These are phyloP conservation scores for Camptophora hylomeconis DNA, from an alignment of 2,329 filamentous ascomycete genomes.

Conservation along the genomic window DNA sequence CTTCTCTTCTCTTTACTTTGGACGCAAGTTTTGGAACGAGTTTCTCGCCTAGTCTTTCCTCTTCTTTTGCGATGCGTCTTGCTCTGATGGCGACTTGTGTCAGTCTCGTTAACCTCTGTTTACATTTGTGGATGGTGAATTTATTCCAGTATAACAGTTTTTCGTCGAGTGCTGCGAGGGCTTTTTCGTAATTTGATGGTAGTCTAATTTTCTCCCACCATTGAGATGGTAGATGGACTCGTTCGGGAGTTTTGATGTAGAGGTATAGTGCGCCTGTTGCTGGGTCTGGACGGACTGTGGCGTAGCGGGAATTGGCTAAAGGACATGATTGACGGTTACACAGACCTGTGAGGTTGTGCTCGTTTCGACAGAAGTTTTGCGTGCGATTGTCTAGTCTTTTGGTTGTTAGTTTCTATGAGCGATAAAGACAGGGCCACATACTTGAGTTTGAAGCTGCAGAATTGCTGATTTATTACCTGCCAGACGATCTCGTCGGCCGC, in stretches of 20 bases:
- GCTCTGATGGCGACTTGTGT: constrained; percentile 77
- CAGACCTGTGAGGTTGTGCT: constrained; percentile 73
- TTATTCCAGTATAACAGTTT: constrained; percentile 88
- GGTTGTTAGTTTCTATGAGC: constrained; percentile 6
- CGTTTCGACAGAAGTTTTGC: constrained; percentile 91
- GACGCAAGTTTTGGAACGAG: constrained; percentile 81
- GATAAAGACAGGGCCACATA: constrained; percentile 28
- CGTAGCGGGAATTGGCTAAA: constrained; percentile 82
- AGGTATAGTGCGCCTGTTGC: constrained; percentile 75
- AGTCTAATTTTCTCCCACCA: constrained; percentile 91
- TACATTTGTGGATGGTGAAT: constrained; percentile 86
- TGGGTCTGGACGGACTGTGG: constrained; percentile 74
- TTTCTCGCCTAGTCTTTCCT: constrained; percentile 77
- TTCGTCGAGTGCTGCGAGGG: constrained; percentile 75
- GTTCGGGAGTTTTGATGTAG: constrained; percentile 92
- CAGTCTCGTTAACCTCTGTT: constrained; percentile 82
- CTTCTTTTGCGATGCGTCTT: constrained; percentile 71
- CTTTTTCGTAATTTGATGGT: constrained; percentile 79
- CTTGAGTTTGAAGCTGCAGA: constrained; percentile 92
- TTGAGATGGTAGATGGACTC: constrained; percentile 74
- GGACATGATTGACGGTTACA: constrained; percentile 83
- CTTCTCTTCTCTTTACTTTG: constrained; percentile 69
- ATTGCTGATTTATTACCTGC: constrained; percentile 91
- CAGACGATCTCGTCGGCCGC: constrained; percentile 94
- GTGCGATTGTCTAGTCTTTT: constrained; percentile 60